These are phyloP conservation scores for Micractinium conductrix DNA, from an alignment of 139 green algal species.

Conservation along the genomic window DNA sequence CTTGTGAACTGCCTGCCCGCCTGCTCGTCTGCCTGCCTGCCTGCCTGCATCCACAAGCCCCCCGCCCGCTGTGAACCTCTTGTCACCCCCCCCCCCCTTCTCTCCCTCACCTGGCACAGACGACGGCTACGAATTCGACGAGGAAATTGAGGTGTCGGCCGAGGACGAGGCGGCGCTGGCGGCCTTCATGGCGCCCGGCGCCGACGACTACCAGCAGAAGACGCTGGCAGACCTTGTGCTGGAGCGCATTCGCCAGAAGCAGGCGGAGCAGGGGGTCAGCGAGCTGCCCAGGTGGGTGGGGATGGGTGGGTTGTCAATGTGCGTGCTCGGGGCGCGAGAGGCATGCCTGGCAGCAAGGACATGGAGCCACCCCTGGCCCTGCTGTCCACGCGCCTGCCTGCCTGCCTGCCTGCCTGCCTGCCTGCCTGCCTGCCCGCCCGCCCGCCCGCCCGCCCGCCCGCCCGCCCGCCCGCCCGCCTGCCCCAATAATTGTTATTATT, in stretches of 20 bases:
- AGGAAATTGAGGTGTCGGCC: constrained; percentile 56
- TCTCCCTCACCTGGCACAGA: no score
- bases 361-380: no score
- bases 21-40: no score
- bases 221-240: constrained; percentile 93
- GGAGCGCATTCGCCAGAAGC: constrained; percentile 74
- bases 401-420: not conserved
- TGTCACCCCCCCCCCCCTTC: no score
- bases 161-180: constrained; percentile 87
- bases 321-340: not conserved
- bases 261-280: constrained; percentile 35
- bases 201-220: constrained; percentile 51
- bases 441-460: no score
- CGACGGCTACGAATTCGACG: constrained; percentile 36
- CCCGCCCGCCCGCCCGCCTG: no score
- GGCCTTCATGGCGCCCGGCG: constrained; percentile 75
- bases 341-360: not conserved
- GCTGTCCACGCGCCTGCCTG: not conserved
- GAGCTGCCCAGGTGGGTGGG: constrained; percentile 34
- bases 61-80: no score
- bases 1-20: no score
- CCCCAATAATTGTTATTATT: no score
- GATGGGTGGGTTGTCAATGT: not conserved
- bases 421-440: no score
- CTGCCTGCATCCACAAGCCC: no score